These are phyloP conservation scores for Penicillium soppii DNA, from an alignment of 495 filamentous ascomycete genomes.

Conservation along the genomic window DNA sequence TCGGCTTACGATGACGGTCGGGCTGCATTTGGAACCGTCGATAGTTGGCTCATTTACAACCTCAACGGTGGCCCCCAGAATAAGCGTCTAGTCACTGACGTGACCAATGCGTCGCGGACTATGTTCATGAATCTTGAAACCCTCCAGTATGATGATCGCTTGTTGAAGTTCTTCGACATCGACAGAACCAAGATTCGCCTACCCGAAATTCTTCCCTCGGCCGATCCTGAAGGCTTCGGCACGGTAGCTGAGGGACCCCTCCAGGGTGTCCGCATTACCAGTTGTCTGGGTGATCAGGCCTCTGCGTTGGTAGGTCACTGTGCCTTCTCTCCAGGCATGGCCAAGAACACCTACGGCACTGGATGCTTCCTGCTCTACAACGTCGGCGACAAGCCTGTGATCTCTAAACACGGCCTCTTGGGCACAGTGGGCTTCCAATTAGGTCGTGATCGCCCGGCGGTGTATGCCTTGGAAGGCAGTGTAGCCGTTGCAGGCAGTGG, in stretches of 20 bases:
- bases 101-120: conserved; percentile 88
- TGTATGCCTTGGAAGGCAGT: conserved; percentile 90
- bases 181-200: conserved; percentile 73
- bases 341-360: conserved; percentile 97
- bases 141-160: conserved; percentile 77
- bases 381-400: conserved; percentile 84
- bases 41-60: conserved; percentile 88
- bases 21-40: conserved; percentile 89
- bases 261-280: conserved; percentile 75
- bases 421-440: conserved; percentile 83
- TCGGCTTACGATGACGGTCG: conserved; percentile 77
- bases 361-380: conserved; percentile 96
- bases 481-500: conserved; percentile 90
- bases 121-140: conserved; percentile 96
- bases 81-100: conserved; percentile 77
- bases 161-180: conserved; percentile 81
- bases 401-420: conserved; percentile 85
- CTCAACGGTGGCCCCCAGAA: conserved; percentile 79
- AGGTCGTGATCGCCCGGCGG: conserved; percentile 61
- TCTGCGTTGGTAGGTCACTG: conserved; percentile 90
- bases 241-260: conserved; percentile 63
- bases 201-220: conserved; percentile 84
- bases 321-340: conserved; percentile 79
- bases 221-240: conserved; percentile 75
- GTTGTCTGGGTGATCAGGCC: conserved; percentile 91